A percentile compares a stretch with the other conserved stretches of the same genome.
These are phyloP conservation scores for Fragilaria radians DNA, from an alignment of 108 stramenopile species.

Conservation along the genomic window DNA sequence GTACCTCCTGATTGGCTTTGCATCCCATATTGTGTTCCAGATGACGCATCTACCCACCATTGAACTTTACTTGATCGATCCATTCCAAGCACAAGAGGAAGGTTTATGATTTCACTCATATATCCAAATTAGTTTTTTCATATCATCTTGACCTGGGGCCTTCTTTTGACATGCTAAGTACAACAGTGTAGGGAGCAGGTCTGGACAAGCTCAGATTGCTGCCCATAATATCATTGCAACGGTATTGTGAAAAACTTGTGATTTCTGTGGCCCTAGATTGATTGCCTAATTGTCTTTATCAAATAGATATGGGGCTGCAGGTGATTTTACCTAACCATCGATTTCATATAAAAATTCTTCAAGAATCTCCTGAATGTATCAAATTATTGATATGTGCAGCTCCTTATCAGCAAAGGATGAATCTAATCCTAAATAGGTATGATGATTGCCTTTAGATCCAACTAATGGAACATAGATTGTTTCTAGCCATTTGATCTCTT, in stretches of 20 bases:
- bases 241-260: slow-evolving; percentile 23
- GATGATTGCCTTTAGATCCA: slow-evolving; percentile 20
- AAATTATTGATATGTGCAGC: slow-evolving; percentile 21
- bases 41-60: background rate
- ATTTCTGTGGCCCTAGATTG: background rate
- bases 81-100: background rate
- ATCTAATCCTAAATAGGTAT: slow-evolving; percentile 39
- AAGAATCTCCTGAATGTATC: slow-evolving; percentile 18
- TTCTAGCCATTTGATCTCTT: slow-evolving; percentile 6
- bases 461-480: slow-evolving; percentile 7
- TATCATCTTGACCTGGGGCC: background rate
- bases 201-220: slow-evolving; percentile 19
- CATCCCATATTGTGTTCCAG: background rate
- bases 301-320: slow-evolving; percentile 25
- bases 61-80: background rate
- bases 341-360: slow-evolving; percentile 9
- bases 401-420: slow-evolving; percentile 15
- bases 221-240: slow-evolving; percentile 31
- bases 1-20: background rate
- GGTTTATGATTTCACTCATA: background rate
- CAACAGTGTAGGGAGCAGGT: slow-evolving; percentile 24
- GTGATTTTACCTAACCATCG: background rate
- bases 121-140: background rate
- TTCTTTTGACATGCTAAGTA: slow-evolving; percentile 22
- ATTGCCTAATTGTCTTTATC: slow-evolving; percentile 4